Evolutionary conservation across 352 stramenopile genomes (phyloP).

Genomic region (Poterioochromonas sp.): DNA sequence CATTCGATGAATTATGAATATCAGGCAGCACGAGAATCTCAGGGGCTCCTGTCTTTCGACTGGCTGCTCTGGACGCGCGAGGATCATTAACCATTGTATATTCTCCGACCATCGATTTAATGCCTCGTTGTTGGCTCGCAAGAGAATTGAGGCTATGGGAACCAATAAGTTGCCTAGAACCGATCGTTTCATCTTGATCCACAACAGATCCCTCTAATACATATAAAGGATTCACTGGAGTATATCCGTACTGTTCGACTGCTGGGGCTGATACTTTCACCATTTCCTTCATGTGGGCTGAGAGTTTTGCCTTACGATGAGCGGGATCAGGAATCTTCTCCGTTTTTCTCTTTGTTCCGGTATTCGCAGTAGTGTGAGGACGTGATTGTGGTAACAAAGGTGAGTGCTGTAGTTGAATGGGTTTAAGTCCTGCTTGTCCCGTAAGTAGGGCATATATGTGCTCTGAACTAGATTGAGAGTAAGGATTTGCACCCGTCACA

Average conservation of each 20-base stretch:
- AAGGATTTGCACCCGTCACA: background rate
- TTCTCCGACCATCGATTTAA: no score
- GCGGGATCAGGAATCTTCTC: slow-evolving; percentile 12
- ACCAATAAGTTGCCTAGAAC: no score
- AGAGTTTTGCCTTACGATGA: background rate
- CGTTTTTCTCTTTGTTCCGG: background rate
- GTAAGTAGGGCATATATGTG: background rate
- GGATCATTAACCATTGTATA: no score
- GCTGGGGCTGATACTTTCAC: background rate
- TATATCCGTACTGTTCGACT: background rate
- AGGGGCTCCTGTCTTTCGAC: no score
- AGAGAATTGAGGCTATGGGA: no score
- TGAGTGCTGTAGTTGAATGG: background rate
- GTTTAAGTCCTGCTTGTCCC: background rate
- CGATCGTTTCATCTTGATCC: no score
- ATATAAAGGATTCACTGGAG: no score
- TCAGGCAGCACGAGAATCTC: no score
- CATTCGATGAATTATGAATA: no score
- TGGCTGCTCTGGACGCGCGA: no score
- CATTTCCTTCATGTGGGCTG: slow-evolving; percentile 12
- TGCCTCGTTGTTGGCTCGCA: no score
- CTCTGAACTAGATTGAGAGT: background rate
- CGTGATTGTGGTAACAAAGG: background rate
- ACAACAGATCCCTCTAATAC: no score
- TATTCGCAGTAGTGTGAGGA: background rate